Evolutionary conservation across 129 eudicot genomes (phyloP).

Genomic region (Dittrichia graveolens): DNA sequence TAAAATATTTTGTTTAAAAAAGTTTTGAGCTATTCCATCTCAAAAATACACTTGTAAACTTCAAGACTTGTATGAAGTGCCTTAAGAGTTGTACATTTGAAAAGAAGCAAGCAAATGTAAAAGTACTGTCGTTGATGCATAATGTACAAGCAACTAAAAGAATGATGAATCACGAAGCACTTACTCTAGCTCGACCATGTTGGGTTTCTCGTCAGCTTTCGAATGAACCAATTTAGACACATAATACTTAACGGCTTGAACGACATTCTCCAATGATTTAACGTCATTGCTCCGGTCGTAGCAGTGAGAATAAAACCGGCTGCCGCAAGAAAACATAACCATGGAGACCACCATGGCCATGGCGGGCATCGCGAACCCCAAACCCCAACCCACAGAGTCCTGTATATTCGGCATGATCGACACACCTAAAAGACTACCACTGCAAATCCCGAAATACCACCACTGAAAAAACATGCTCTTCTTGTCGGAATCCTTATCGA

Average conservation of each 20-base stretch:
- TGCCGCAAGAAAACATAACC: constrained; percentile 61
- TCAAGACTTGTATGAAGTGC: background rate
- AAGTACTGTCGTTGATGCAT: background rate
- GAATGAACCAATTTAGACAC: constrained; percentile 37
- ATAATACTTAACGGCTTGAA: constrained; percentile 42
- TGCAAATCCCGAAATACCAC: constrained; percentile 97
- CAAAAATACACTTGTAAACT: no score
- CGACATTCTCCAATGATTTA: constrained; percentile 34
- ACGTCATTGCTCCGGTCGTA: constrained; percentile 30
- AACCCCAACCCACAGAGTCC: constrained; percentile 87
- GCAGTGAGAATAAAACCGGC: constrained; percentile 48
- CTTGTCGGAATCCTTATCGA: constrained; percentile 37
- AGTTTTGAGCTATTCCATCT: no score
- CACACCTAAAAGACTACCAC: constrained; percentile 85
- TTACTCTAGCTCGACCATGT: constrained; percentile 74
- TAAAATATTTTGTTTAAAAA: no score
- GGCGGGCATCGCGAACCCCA: constrained; percentile 94
- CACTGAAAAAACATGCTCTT: constrained; percentile 80
- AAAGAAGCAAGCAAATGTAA: background rate
- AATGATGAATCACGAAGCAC: constrained; percentile 30
- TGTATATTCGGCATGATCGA: constrained; percentile 84
- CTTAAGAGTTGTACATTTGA: background rate
- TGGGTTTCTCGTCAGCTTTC: constrained; percentile 23
- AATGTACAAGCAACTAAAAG: background rate
- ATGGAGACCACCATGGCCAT: constrained; percentile 65